These are phyloP conservation scores for Xylaria digitata DNA, from an alignment of 2,329 filamentous ascomycete species.

Conservation along the genomic window DNA sequence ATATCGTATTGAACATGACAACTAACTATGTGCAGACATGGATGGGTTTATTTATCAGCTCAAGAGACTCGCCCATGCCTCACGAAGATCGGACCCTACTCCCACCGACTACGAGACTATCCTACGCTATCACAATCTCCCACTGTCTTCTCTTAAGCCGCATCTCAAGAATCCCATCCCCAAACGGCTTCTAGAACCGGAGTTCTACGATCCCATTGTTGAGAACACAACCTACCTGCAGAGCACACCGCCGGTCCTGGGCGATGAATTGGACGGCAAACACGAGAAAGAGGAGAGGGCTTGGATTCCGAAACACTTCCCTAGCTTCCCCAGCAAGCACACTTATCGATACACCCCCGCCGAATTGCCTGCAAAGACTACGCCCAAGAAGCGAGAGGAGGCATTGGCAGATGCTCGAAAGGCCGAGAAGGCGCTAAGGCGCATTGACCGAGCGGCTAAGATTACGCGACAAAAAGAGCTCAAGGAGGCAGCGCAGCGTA, in stretches of 20 bases:
- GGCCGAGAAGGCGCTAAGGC: constrained; percentile 70
- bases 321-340: constrained; percentile 72
- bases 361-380: constrained; percentile 53
- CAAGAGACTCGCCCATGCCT: constrained; percentile 59
- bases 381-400: constrained; percentile 69
- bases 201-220: constrained; percentile 54
- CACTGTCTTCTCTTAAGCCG: constrained; percentile 63
- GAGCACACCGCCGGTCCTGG: constrained; percentile 58
- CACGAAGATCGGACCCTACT: constrained; percentile 64
- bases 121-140: constrained; percentile 63
- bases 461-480: constrained; percentile 73
- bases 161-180: constrained; percentile 67
- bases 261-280: constrained; percentile 68
- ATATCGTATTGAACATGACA: background rate
- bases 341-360: constrained; percentile 71
- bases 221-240: constrained; percentile 55
- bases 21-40: constrained; percentile 57
- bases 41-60: constrained; percentile 61
- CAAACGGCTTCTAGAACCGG: constrained; percentile 53
- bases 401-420: constrained; percentile 70
- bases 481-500: constrained; percentile 65
- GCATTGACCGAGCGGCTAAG: constrained; percentile 71
- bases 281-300: constrained; percentile 65
- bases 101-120: constrained; percentile 69
- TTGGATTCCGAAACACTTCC: constrained; percentile 70